Conservation (phyloP, 108 stramenopile species). For the Asterionellopsis glacialis region DNA sequence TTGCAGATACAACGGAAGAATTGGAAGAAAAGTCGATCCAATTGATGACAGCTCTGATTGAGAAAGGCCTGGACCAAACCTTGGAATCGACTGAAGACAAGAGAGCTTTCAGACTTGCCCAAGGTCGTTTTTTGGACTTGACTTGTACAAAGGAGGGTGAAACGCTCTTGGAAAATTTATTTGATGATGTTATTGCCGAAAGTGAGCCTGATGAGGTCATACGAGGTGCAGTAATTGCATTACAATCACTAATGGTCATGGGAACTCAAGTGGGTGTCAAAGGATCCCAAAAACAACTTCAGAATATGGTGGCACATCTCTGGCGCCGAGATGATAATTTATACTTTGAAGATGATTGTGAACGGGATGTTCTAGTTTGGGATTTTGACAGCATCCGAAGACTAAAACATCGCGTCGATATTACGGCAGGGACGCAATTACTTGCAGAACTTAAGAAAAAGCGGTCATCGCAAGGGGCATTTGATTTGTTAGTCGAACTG, state of each 20-base stretch:
- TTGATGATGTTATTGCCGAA: constrained; percentile 13
- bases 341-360: constrained; percentile 6
- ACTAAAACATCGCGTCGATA: constrained; percentile 53
- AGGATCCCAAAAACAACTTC: constrained; percentile 38
- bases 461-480: constrained; percentile 58
- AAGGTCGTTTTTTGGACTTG: constrained; percentile 48
- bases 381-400: constrained; percentile 30
- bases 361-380: constrained; percentile 17
- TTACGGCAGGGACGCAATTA: constrained; percentile 34
- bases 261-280: constrained; percentile 63
- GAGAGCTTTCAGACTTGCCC: neutral
- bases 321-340: constrained; percentile 1
- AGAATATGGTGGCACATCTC: constrained; percentile 50
- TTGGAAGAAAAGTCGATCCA: neutral
- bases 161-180: constrained; percentile 37
- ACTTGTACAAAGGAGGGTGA: constrained; percentile 33
- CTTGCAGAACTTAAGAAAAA: constrained; percentile 45
- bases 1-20: neutral
- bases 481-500: constrained; percentile 54
- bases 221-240: constrained; percentile 34
- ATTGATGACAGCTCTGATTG: neutral
- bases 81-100: neutral
- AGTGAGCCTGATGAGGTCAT: constrained; percentile 21
- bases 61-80: neutral
- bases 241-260: constrained; percentile 62